Conservation (phyloP, 345 rosid genomes). For the Carallia brachiata region DNA sequence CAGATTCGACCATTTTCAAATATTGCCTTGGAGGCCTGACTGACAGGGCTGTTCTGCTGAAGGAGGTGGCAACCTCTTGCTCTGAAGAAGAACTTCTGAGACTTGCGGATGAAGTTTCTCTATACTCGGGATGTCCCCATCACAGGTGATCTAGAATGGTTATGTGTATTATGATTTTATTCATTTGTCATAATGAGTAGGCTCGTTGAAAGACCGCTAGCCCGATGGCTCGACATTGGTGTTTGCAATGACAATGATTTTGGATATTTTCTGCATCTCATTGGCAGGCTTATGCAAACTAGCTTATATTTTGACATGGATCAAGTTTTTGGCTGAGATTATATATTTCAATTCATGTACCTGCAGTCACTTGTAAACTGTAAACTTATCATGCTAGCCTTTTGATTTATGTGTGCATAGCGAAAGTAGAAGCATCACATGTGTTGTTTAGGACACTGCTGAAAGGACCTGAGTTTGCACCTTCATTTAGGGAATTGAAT, state of each 20-base stretch:
- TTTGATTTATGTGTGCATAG: background rate
- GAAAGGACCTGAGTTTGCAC: no score
- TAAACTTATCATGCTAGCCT: background rate
- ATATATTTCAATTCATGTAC: background rate
- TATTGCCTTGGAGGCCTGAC: slow-evolving; percentile 77
- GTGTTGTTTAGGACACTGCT: no score
- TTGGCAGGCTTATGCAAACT: background rate
- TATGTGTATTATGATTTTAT: background rate
- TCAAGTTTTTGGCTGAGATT: background rate
- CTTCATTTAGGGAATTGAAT: no score
- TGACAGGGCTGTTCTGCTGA: slow-evolving; percentile 71
- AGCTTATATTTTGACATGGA: background rate
- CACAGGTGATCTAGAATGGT: slow-evolving; percentile 52
- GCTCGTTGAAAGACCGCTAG: background rate
- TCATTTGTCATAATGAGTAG: background rate
- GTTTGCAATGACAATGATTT: slow-evolving; percentile 1
- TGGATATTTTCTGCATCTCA: background rate
- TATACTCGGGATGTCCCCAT: slow-evolving; percentile 87
- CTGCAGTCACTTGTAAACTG: background rate
- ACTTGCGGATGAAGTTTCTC: slow-evolving; percentile 73
- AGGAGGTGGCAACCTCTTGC: slow-evolving; percentile 66
- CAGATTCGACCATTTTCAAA: slow-evolving; percentile 60
- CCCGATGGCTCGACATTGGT: background rate
- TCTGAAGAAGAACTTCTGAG: slow-evolving; percentile 61
- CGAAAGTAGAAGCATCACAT: no score